phyloP scores from a whole-genome alignment of 164 flowering plant species.

The Buxus sempervirens region DNA sequence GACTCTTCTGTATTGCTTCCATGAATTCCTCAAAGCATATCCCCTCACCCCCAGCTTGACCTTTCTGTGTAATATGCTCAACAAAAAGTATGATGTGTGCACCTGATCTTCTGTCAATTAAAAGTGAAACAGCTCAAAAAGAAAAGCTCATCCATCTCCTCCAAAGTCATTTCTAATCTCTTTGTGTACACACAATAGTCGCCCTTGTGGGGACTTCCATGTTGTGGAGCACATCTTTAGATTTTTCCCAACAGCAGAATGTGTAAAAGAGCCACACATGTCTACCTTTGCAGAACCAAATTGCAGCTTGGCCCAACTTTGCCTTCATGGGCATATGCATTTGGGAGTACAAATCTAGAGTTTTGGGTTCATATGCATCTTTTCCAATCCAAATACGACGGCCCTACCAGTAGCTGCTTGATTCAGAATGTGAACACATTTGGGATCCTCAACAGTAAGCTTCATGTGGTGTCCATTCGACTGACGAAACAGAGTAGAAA shows the following conservation, averaged over 20 bases:
- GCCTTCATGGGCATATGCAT: constrained; percentile 13
- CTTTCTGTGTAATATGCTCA: not conserved
- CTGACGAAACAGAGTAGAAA: not conserved
- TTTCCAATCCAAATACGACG: not conserved
- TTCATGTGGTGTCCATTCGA: not conserved
- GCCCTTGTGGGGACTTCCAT: constrained; percentile 11
- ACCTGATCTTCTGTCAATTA: constrained; percentile 18
- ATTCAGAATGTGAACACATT: constrained; percentile 10
- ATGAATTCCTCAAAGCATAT: not conserved
- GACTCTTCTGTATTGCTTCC: not conserved
- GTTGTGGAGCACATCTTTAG: constrained; percentile 15
- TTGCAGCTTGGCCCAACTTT: constrained; percentile 14
- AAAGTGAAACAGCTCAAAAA: constrained; percentile 20
- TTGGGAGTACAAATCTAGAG: constrained; percentile 13
- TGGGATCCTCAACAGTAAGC: not conserved
- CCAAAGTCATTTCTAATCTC: not conserved
- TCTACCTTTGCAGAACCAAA: constrained; percentile 9
- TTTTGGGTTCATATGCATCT: constrained; percentile 6
- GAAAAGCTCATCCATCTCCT: constrained; percentile 10
- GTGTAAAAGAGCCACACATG: not conserved
- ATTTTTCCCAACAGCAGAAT: not conserved
- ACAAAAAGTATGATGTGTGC: not conserved
- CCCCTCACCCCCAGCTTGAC: constrained; percentile 12
- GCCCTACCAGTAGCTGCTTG: constrained; percentile 6
- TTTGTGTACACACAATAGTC: not conserved